Evolutionary conservation across 768 basidiomycete species (phyloP).

Genomic region (Trametes punicea): DNA sequence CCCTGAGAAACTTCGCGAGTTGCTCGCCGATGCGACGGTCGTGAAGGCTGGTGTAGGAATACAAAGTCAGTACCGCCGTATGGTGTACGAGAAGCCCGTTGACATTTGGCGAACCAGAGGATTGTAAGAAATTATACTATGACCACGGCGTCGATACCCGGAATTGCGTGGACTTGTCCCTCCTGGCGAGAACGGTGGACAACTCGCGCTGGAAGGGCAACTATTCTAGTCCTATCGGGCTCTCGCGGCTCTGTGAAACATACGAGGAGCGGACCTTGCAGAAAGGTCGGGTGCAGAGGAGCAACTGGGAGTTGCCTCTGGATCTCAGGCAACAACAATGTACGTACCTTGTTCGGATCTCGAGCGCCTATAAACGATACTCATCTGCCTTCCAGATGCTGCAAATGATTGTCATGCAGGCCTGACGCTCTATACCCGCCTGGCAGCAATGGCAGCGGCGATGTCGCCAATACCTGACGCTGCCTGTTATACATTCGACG

Average conservation of each 20-base stretch:
- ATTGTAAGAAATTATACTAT: slow-evolving; percentile 61
- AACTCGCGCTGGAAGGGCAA: slow-evolving; percentile 70
- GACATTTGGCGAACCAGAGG: slow-evolving; percentile 40
- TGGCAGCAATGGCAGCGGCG: slow-evolving; percentile 41
- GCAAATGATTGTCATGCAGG: slow-evolving; percentile 71
- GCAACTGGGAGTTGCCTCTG: slow-evolving; percentile 66
- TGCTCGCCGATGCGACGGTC: slow-evolving; percentile 53
- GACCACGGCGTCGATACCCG: slow-evolving; percentile 39
- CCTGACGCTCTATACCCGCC: slow-evolving; percentile 46
- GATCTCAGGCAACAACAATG: slow-evolving; percentile 52
- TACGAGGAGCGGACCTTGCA: slow-evolving; percentile 51
- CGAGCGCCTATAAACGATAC: slow-evolving; percentile 2
- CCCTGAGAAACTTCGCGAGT: slow-evolving; percentile 37
- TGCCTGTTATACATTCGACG: slow-evolving; percentile 57
- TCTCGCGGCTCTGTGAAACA: slow-evolving; percentile 59
- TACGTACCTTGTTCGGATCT: slow-evolving; percentile 35
- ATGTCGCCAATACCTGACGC: slow-evolving; percentile 34
- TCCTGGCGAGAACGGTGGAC: slow-evolving; percentile 69
- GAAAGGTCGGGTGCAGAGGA: slow-evolving; percentile 61
- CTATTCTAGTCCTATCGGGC: slow-evolving; percentile 57
- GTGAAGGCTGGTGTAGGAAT: slow-evolving; percentile 74
- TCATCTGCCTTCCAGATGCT: slow-evolving; percentile 47
- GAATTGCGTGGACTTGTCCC: slow-evolving; percentile 65
- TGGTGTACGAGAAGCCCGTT: not conserved
- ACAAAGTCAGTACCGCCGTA: slow-evolving; percentile 41